A percentile compares a stretch with the other conserved stretches of the same genome.
Conservation (phyloP, 345 rosid genomes). For the Boechera stricta region DNA sequence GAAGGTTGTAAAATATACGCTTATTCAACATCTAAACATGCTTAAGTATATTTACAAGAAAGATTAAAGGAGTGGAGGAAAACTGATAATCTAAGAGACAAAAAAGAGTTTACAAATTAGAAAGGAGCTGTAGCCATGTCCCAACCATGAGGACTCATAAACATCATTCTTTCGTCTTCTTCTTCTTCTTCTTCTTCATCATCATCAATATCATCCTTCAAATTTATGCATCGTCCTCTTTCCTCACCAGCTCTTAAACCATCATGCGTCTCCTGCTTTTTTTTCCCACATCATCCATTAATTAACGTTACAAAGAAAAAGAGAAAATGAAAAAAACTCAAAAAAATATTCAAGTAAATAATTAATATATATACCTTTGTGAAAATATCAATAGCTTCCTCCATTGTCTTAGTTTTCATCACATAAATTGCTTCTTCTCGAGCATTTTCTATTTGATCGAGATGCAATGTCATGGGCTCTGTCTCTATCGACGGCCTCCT, state of each 20-base stretch:
- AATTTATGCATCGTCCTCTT: slow-evolving; percentile 13
- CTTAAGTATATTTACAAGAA: slow-evolving; percentile 25
- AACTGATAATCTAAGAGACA: background rate
- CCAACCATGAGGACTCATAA: slow-evolving; percentile 38
- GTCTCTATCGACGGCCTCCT: slow-evolving; percentile 45
- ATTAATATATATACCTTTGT: slow-evolving; percentile 31
- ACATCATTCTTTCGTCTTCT: slow-evolving; percentile 23
- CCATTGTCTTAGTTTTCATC: slow-evolving; percentile 37
- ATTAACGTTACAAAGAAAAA: background rate
- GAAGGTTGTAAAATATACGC: background rate
- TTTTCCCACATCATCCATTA: background rate
- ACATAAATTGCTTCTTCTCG: slow-evolving; percentile 42
- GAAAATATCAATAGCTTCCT: slow-evolving; percentile 45
- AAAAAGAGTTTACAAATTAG: background rate
- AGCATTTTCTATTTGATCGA: slow-evolving; percentile 38
- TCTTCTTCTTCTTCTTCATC: slow-evolving; percentile 21
- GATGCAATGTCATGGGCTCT: slow-evolving; percentile 44
- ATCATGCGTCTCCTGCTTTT: slow-evolving; percentile 33
- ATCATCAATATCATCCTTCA: background rate
- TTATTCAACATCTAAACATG: slow-evolving; percentile 9
- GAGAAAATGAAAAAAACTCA: background rate
- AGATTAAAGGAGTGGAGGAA: background rate
- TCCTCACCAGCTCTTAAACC: slow-evolving; percentile 8
- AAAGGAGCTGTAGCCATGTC: slow-evolving; percentile 45
- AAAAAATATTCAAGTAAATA: background rate